These are phyloP conservation scores for Komagataella phaffii DNA, from an alignment of 805 yeast genomes.

Conservation along the genomic window DNA sequence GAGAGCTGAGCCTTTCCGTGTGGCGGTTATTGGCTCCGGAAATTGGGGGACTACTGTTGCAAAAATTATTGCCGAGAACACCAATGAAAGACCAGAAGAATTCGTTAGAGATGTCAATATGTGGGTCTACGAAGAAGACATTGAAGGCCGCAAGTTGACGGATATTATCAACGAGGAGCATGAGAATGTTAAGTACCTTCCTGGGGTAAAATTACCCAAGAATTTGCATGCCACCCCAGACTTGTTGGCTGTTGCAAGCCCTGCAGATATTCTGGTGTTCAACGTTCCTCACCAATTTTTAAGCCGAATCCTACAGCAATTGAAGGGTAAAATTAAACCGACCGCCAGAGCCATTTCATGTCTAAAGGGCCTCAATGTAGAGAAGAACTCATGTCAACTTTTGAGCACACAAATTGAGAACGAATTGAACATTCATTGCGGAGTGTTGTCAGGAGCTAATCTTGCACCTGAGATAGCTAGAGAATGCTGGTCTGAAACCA, in stretches of 20 bases:
- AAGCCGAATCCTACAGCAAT: slow-evolving; percentile 59
- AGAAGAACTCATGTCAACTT: slow-evolving; percentile 72
- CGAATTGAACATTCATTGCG: slow-evolving; percentile 78
- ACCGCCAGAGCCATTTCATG: slow-evolving; percentile 84
- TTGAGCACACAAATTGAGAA: slow-evolving; percentile 71
- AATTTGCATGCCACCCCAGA: slow-evolving; percentile 85
- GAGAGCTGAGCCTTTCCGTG: slow-evolving; percentile 24
- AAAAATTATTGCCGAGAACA: slow-evolving; percentile 85
- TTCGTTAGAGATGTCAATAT: slow-evolving; percentile 69
- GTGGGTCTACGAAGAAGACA: slow-evolving; percentile 93
- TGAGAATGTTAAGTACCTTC: slow-evolving; percentile 90
- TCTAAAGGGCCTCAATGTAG: slow-evolving; percentile 88
- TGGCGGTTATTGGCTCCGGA: slow-evolving; percentile 87
- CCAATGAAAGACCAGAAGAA: slow-evolving; percentile 54
- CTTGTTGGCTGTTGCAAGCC: slow-evolving; percentile 59
- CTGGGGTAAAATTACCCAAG: slow-evolving; percentile 75
- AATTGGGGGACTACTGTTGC: slow-evolving; percentile 99
- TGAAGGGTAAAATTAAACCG: slow-evolving; percentile 63
- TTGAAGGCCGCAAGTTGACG: slow-evolving; percentile 70
- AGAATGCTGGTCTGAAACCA: slow-evolving; percentile 95
- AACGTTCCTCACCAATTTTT: slow-evolving; percentile 97
- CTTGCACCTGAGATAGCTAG: slow-evolving; percentile 94
- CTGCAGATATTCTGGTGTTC: slow-evolving; percentile 79
- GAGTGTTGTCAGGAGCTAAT: slow-evolving; percentile 95
- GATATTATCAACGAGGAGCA: slow-evolving; percentile 83